A percentile compares a stretch with the other conserved stretches of the same genome.
These are phyloP conservation scores for Lotmaria passim DNA, from an alignment of 208 protist species.

Conservation along the genomic window DNA sequence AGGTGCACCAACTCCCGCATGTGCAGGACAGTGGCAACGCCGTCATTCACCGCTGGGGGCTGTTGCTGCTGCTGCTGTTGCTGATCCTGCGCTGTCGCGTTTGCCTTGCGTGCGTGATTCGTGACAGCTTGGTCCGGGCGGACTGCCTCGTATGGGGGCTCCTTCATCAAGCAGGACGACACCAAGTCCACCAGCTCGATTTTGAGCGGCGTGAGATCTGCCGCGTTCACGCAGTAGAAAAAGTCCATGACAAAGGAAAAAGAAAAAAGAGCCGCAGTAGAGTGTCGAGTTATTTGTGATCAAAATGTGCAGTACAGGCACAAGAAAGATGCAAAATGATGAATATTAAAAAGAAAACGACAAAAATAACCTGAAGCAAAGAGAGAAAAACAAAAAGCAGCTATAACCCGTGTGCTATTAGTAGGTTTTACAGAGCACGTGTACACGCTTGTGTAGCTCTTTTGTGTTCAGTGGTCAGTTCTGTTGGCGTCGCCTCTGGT, in stretches of 20 bases:
- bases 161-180: conserved; percentile 79
- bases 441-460: too few species aligned
- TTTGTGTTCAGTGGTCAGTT: too few species aligned
- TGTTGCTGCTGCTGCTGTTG: not conserved
- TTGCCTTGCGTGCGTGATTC: not conserved
- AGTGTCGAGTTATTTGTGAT: too few species aligned
- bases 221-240: conserved; percentile 19
- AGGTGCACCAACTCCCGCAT: conserved; percentile 63
- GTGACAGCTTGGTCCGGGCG: conserved; percentile 5
- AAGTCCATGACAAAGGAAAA: conserved; percentile 19
- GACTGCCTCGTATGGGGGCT: conserved; percentile 57
- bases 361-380: not conserved
- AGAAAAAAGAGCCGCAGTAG: too few species aligned
- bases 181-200: conserved; percentile 80
- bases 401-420: not conserved
- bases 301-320: too few species aligned
- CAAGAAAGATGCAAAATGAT: not conserved
- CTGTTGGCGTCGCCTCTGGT: too few species aligned
- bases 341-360: not conserved
- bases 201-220: conserved; percentile 64
- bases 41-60: not conserved
- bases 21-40: conserved; percentile 28
- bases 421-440: not conserved
- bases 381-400: not conserved
- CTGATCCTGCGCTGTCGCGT: too few species aligned